phyloP scores from a whole-genome alignment of 169 alveolate species.

The Cystoisospora suis region DNA sequence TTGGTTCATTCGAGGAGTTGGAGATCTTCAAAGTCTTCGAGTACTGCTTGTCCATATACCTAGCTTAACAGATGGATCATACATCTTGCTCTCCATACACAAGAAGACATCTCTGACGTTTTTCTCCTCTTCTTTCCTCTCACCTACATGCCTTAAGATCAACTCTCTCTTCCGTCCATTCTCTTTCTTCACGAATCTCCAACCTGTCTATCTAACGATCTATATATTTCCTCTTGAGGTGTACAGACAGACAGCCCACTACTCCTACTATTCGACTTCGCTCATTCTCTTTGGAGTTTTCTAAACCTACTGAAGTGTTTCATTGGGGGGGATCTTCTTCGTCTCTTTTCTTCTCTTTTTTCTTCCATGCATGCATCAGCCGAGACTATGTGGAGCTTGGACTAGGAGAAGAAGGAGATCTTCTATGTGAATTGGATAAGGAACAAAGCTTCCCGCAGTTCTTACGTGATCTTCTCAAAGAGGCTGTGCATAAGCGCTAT shows the following conservation, averaged over 20 bases:
- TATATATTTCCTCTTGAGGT: no score
- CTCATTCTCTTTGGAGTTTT: neutral
- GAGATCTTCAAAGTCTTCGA: no score
- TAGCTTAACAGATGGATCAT: no score
- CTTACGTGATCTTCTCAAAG: neutral
- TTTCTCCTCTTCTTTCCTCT: neutral
- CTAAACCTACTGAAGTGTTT: neutral
- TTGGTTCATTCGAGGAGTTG: no score
- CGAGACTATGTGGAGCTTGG: conserved; percentile 34
- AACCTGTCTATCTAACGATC: neutral
- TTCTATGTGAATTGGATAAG: neutral
- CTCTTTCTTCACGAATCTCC: neutral
- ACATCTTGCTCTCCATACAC: neutral
- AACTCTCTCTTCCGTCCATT: neutral
- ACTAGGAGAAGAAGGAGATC: conserved; percentile 8
- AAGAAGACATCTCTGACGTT: neutral
- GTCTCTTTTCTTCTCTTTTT: neutral
- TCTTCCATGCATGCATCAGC: neutral
- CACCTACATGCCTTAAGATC: neutral
- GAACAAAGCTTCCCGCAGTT: conserved; percentile 15
- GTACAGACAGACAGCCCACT: neutral
- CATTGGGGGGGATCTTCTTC: neutral
- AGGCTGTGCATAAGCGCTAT: neutral
- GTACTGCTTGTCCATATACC: no score
- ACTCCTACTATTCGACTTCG: neutral